A percentile compares a stretch with the other conserved stretches of the same genome.
These are phyloP conservation scores for Dendrobium officinale DNA, from an alignment of 106 monocot species.

Conservation along the genomic window DNA sequence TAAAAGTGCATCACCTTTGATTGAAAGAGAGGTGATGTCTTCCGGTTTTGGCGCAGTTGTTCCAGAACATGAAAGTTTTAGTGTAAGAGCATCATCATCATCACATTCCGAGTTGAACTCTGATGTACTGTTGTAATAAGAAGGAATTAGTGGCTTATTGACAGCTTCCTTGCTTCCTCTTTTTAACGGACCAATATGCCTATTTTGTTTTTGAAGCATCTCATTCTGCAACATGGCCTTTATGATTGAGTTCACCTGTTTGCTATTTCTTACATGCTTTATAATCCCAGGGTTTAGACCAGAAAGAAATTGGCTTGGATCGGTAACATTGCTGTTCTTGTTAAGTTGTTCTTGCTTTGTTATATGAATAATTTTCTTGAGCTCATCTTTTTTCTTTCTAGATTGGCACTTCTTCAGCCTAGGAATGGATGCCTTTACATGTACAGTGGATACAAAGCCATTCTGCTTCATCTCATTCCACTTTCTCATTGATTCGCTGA, in stretches of 20 bases:
- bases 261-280: constrained; percentile 85
- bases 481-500: constrained; percentile 42
- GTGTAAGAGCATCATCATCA: constrained; percentile 32
- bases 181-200: neutral
- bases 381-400: constrained; percentile 36
- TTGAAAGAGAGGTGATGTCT: constrained; percentile 40
- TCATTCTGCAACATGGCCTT: constrained; percentile 66
- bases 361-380: constrained; percentile 30
- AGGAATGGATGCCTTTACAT: constrained; percentile 29
- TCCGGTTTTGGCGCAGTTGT: constrained; percentile 2
- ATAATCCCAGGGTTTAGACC: constrained; percentile 90
- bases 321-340: constrained; percentile 31
- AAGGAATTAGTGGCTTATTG: neutral
- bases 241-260: constrained; percentile 85
- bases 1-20: constrained; percentile 51
- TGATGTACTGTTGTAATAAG: neutral
- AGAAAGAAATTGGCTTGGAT: constrained; percentile 73
- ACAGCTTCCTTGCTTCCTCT: neutral
- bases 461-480: constrained; percentile 88
- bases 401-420: constrained; percentile 25
- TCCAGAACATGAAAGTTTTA: constrained; percentile 40
- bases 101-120: constrained; percentile 7
- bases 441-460: constrained; percentile 57
- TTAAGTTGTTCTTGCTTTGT: constrained; percentile 32
- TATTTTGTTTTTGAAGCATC: constrained; percentile 22